Evolutionary conservation across 208 protist species (phyloP).

Genomic region (Wallacemonas rigidus): DNA sequence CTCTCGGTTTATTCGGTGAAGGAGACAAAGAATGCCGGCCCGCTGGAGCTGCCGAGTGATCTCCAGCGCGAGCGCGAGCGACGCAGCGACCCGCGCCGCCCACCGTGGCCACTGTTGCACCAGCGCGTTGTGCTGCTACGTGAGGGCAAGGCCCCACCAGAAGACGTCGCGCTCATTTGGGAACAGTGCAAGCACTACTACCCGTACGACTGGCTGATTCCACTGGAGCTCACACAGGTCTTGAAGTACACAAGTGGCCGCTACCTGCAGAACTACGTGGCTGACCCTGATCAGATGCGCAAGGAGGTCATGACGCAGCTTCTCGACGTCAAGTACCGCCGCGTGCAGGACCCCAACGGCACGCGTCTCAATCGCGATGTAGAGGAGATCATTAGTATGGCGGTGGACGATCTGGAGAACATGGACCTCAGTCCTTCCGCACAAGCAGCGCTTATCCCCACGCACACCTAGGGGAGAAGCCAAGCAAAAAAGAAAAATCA

Average conservation of each 20-base stretch:
- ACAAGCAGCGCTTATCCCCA: conserved; percentile 59
- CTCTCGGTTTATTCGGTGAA: conserved; percentile 76
- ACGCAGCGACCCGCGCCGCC: conserved; percentile 74
- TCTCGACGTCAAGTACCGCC: conserved; percentile 78
- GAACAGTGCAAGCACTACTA: conserved; percentile 87
- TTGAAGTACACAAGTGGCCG: conserved; percentile 81
- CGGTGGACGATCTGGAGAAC: conserved; percentile 75
- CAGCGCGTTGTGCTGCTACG: conserved; percentile 79
- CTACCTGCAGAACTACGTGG: conserved; percentile 82
- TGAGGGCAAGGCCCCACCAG: conserved; percentile 67
- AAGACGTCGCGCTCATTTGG: conserved; percentile 83
- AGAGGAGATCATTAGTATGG: conserved; percentile 85
- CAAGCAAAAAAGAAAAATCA: too few relatives aligned
- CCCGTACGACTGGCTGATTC: conserved; percentile 83
- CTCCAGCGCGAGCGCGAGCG: conserved; percentile 61
- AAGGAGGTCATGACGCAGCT: conserved; percentile 85
- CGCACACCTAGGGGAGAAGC: conserved; percentile 51
- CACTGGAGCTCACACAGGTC: conserved; percentile 83
- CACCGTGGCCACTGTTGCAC: conserved; percentile 86
- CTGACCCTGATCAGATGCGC: conserved; percentile 78
- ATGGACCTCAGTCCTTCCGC: conserved; percentile 63
- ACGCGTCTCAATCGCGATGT: conserved; percentile 75
- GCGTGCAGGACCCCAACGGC: conserved; percentile 66
- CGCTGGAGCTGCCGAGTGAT: conserved; percentile 74
- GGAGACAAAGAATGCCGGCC: conserved; percentile 80